Base-by-base conservation (phyloP, 805 yeast species). In the Sugiyamaella qingdaonensis region DNA sequence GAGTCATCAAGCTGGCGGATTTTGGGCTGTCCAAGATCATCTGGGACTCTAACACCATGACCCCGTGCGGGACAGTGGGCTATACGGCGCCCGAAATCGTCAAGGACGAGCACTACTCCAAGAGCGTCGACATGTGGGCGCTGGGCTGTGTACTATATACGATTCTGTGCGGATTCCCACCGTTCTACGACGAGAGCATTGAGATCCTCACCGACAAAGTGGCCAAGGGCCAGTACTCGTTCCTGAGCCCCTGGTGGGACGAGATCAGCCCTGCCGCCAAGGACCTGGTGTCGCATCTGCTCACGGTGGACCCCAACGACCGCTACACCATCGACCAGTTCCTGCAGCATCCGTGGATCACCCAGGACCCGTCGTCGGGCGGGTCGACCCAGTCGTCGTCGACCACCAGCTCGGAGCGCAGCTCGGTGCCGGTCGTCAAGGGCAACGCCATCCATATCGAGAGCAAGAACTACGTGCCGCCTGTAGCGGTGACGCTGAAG, bases 61-160 rank as follows among this genome's bases (percentile, higher is more conserved):
- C 99, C 0, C 99, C 99, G 0, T 94, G 99, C 72, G 99, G 99
- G 49, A 94, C 99, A 0, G 97, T 94, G 14, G 98, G 98, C 2
- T 94, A 94, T 65, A 92, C 98, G 1, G 99, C 99, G 0, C 99
- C 99, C 0, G 99, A 94, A 69, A 92, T 94, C 61, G 98, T 94
- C 39, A 84, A 86, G 59, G 98, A 94, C 68, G 95, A 91, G 72
- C 78, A 84, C 46, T 94, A 94, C 66, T 87, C 96, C 1, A 89
- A 88, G 73, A 86, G 90, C 58, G 99, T 94, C 35, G 99, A 94
- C 68, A 88, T 94, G 94, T 94, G 99, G 99, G 97, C 97, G 4
- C 75, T 94, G 51, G 99, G 99, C 0, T 94, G 99, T 72, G 97
- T 94, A 0, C 72, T 94, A 52, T 94, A 94, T 66, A 94, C 98